Percentiles rank a stretch among this genome's conserved stretches.
Evolutionary conservation across 1,284 basidiomycete genomes (phyloP).

Genomic region (Trichosporon coremiiforme): DNA sequence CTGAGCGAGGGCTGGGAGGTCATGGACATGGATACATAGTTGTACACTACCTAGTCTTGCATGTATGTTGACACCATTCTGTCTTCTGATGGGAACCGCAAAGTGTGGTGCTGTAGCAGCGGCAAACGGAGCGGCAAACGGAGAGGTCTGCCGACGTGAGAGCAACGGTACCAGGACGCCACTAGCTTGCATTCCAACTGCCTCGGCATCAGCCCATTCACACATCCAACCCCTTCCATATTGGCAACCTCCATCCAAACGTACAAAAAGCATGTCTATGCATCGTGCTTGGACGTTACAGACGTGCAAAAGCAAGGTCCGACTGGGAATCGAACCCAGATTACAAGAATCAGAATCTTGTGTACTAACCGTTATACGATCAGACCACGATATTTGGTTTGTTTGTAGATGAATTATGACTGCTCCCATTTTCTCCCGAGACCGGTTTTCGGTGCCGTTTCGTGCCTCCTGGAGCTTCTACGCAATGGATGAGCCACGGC

Average conservation of each 20-base stretch:
- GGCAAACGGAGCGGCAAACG: too few species aligned
- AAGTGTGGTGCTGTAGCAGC: too few species aligned
- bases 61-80: conserved; percentile 15
- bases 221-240: too few species aligned
- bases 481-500: too few species aligned
- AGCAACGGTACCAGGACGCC: too few species aligned
- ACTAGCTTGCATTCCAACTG: too few species aligned
- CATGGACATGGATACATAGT: conserved; percentile 33
- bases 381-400: background rate
- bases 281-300: background rate
- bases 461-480: background rate
- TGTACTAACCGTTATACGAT: conserved; percentile 12
- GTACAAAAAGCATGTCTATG: background rate
- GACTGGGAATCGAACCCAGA: conserved; percentile 11
- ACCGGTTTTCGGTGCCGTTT: too few species aligned
- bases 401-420: too few species aligned
- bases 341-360: conserved; percentile 12
- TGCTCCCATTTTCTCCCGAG: too few species aligned
- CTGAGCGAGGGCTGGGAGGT: conserved; percentile 49
- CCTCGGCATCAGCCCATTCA: too few species aligned
- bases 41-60: conserved; percentile 7
- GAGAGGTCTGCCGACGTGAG: too few species aligned
- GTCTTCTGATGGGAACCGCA: too few species aligned
- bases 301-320: background rate
- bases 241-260: background rate